Conservation (phyloP, 176 grass and related monocot species). For the Chloris gayana region DNA sequence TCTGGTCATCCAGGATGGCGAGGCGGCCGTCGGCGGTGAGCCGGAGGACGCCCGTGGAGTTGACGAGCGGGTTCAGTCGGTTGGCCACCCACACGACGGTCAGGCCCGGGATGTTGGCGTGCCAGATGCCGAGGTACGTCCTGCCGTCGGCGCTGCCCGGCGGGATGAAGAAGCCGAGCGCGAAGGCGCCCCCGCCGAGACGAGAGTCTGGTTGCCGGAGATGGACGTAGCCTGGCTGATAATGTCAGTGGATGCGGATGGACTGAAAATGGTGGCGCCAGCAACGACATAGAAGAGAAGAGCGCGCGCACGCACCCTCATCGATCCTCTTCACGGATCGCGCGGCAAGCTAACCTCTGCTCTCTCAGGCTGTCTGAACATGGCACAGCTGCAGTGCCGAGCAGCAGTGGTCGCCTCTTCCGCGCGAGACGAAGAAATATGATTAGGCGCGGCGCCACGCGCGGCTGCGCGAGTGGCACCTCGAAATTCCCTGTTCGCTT, state of each 20-base stretch:
- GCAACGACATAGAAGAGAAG: not conserved
- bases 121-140: conserved; percentile 53
- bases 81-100: conserved; percentile 62
- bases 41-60: not conserved
- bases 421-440: not conserved
- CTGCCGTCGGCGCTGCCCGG: conserved; percentile 6
- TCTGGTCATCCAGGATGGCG: conserved; percentile 32
- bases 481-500: not conserved
- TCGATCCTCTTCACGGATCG: not conserved
- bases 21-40: conserved; percentile 42
- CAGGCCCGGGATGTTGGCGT: conserved; percentile 8
- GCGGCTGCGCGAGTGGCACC: not conserved
- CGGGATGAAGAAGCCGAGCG: conserved; percentile 68
- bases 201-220: conserved; percentile 49
- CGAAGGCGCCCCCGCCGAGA: conserved; percentile 50
- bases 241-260: not conserved
- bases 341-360: not conserved
- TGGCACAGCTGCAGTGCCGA: not conserved
- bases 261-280: too few species aligned
- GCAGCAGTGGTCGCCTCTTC: too few species aligned
- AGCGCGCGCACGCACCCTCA: not conserved
- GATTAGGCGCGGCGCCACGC: not conserved
- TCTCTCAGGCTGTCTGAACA: not conserved
- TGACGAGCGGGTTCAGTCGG: conserved; percentile 33
- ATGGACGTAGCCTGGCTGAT: conserved; percentile 22